Conservation (phyloP, 257 asterid species). For the Catharanthus roseus region DNA sequence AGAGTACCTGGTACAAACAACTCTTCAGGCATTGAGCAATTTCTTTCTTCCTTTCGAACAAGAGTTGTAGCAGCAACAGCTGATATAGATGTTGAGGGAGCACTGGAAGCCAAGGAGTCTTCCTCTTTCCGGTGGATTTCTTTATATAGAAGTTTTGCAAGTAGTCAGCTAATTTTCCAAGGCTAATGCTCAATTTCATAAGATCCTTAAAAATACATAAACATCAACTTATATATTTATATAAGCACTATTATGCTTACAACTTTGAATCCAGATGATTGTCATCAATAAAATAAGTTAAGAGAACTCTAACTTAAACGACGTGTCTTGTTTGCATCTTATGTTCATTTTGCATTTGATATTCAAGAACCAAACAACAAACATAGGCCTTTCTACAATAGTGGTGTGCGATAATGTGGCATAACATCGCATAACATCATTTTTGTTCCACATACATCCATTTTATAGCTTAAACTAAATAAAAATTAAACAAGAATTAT, state of each 20-base stretch:
- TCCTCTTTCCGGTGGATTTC: constrained; percentile 27
- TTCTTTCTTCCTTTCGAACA: constrained; percentile 18
- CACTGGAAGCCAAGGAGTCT: constrained; percentile 10
- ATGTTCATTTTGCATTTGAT: neutral
- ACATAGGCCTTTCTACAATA: neutral
- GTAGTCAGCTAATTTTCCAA: neutral
- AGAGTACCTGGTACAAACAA: constrained; percentile 72
- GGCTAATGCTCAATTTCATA: neutral
- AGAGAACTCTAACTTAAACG: neutral
- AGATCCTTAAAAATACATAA: neutral
- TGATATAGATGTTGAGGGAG: constrained; percentile 21
- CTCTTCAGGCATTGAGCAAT: constrained; percentile 30
- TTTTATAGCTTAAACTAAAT: neutral
- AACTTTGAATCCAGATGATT: neutral
- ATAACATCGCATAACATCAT: too few species aligned
- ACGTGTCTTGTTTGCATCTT: neutral
- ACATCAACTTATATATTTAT: neutral
- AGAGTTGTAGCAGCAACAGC: constrained; percentile 21
- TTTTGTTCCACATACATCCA: neutral
- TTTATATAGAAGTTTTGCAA: constrained; percentile 17
- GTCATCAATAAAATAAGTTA: neutral
- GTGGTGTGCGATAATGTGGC: neutral
- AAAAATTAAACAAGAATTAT: neutral
- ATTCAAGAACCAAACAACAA: neutral
- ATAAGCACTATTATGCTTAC: neutral